Evolutionary conservation across 2,329 filamentous ascomycete genomes (phyloP).

Genomic region (Aspergillus unguis): DNA sequence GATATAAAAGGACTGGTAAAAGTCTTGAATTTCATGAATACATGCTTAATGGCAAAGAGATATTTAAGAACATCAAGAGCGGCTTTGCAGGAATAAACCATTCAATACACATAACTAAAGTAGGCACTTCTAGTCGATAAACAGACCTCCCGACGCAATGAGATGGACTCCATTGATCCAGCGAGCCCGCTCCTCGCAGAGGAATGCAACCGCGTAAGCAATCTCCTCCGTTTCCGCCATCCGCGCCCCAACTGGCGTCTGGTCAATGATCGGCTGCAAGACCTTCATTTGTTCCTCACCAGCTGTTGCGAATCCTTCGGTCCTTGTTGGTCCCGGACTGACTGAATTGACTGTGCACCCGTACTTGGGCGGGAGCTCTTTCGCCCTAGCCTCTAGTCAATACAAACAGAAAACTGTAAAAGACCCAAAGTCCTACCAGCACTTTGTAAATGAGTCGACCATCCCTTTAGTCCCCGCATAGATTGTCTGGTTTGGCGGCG

Average conservation of each 20-base stretch:
- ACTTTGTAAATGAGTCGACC: conserved; percentile 47
- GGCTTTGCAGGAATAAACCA: too few species aligned
- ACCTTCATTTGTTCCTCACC: conserved; percentile 43
- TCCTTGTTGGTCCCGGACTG: conserved; percentile 44
- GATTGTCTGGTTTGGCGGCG: conserved; percentile 42
- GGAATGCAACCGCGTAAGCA: conserved; percentile 46
- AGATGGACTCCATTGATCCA: conserved; percentile 49
- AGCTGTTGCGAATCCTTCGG: conserved; percentile 33
- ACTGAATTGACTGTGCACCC: conserved; percentile 48
- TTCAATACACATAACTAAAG: too few species aligned
- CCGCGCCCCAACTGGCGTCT: conserved; percentile 43
- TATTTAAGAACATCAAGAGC: too few species aligned
- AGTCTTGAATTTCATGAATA: too few species aligned
- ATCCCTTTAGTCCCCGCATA: conserved; percentile 52
- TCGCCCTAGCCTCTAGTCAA: conserved; percentile 24
- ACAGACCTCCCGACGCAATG: conserved; percentile 22
- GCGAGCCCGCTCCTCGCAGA: conserved; percentile 43
- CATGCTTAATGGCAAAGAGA: too few species aligned
- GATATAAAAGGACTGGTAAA: too few species aligned
- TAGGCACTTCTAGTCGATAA: background rate
- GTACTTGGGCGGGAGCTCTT: conserved; percentile 46
- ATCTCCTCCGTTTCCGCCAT: conserved; percentile 48
- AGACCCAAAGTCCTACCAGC: conserved; percentile 28
- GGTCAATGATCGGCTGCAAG: conserved; percentile 43
- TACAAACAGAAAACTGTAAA: background rate